Evolutionary conservation across 108 stramenopile species (phyloP), one percentile per base, ranked within the genome.

Genomic region (Fragilariopsis cylindrus): DNA sequence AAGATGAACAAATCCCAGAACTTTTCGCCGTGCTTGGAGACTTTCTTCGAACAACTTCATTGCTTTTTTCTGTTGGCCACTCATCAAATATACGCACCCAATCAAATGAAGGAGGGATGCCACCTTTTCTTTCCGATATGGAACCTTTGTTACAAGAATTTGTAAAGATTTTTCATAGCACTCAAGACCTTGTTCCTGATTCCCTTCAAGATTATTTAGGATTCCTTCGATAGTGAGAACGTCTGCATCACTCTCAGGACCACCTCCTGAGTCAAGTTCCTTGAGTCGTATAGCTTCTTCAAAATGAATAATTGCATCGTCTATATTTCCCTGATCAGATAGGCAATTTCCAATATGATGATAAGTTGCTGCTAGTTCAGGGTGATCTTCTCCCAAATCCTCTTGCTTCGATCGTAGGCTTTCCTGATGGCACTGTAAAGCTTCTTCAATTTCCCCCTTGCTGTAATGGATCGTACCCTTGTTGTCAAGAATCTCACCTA

Each of bases 401-500:
- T 66, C 69, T 65, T 85, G 77, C 57, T 87, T 86, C 13, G 87
- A 89, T 15, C 84, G 81, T 6, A 86, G 78, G 15, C 87, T 85
- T 65, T 88, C 83, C 65, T 89, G 84, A 55, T 84, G 88, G 45
- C 85, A 87, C 48, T 83, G 76, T 21, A 92, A 55, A 43, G 88
- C 88, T 54, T 90, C 87, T 7, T 79, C 81, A 48, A 75, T 70
- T 60, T 87, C 80, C 39, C 87, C 88, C 65, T 88, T 89, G 55
- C 84, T 81, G 70, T 85, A 85, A 44, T 89, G 85, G 63, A 84
- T 92, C n/a, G 57, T 79, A 16, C 91, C 91, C 73, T 89, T 78
- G 55, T 89, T 92, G 70, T 89, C 88, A 1, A 89, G 84, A 48
- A 87, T 83, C 57, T 86, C 85, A 40, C 88, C 91, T 49, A 89